Base-by-base conservation (phyloP, 305 asterid genomes). In the Fraxinus velutina region DNA sequence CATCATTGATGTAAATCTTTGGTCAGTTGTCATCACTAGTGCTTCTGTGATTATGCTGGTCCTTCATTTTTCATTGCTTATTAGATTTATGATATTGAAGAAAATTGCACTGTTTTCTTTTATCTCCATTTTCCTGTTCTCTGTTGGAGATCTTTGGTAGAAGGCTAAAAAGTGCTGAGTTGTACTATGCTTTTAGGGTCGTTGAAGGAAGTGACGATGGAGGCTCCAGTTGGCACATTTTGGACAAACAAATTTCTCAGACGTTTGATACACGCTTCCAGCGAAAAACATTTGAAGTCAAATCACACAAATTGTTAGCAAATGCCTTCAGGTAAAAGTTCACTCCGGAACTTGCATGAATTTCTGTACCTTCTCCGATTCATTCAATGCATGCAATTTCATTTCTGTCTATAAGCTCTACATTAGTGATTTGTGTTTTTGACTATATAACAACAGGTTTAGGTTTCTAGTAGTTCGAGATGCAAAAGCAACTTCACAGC, bases 171-270 rank as follows among this genome's bases (percentile, higher is more conserved):
- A 21, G 79, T 36, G 50, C 44, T 32, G 5, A 83, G 34, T 82
- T 76, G 73, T 73, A 60, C 82, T 81, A 75, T 85, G 79, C 73
- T 78, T n/a, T 13, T 79, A 95, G 99, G 99, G 85, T 90, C 80
- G 70, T 95, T n/a, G 99, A 95, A 92, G 97, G 97, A 86, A 94
- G 99, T 84, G 90, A 80, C 32, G 91, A 95, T 76, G 94, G 94
- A 75, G 98, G 99, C 50, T 86, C 92, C 71, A 92, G 81, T 77
- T 95, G 99, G 99, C 90, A 79, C 29, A 80, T 88, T 83, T 82
- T 95, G 87, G 94, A 95, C 83, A 75, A 92, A 87, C 95, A 85
- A 88, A 88, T 84, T 60, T 87, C 91, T 32, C 94, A 94, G 90
- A 88, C 32, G 80, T 95, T 95, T 81, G 89, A 89, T 66, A 85